phyloP scores from a whole-genome alignment of 768 basidiomycete species.

The Chalciporus chontae region DNA sequence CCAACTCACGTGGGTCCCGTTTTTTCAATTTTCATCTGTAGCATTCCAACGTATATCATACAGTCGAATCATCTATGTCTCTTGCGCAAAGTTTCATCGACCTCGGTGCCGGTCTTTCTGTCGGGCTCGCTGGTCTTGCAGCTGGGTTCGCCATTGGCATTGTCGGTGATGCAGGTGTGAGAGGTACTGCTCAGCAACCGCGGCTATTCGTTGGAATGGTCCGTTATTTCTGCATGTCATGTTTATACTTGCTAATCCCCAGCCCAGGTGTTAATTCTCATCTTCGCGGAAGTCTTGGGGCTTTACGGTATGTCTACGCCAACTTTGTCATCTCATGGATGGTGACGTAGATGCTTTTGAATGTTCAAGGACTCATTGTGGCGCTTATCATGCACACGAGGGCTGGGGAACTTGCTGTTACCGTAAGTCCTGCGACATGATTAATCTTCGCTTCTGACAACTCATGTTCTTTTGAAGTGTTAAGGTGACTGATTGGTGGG shows the following conservation, averaged over 20 bases:
- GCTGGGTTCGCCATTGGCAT: slow-evolving; percentile 98
- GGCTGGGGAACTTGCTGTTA: slow-evolving; percentile 31
- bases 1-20: slow-evolving; percentile 66
- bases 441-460: too few relatives aligned
- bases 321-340: background rate
- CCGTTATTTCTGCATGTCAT: slow-evolving; percentile 17
- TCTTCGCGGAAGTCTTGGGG: slow-evolving; percentile 93
- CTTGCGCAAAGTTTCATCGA: slow-evolving; percentile 93
- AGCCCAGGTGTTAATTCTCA: slow-evolving; percentile 88
- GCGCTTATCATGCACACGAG: slow-evolving; percentile 94
- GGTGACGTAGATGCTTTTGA: background rate
- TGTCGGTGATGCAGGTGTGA: slow-evolving; percentile 97
- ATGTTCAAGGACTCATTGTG: slow-evolving; percentile 69
- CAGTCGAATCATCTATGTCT: slow-evolving; percentile 76
- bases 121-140: slow-evolving; percentile 91
- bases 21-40: background rate
- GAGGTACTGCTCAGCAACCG: slow-evolving; percentile 96
- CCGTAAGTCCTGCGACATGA: slow-evolving; percentile 6
- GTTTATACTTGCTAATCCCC: slow-evolving; percentile 3
- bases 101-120: slow-evolving; percentile 89
- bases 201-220: slow-evolving; percentile 94
- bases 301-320: slow-evolving; percentile 60
- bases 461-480: slow-evolving; percentile 19
- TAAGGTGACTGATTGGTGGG: slow-evolving; percentile 11
- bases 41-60: background rate